phyloP scores from a whole-genome alignment of 1,284 basidiomycete species.

The Apiotrichum montevideense region DNA sequence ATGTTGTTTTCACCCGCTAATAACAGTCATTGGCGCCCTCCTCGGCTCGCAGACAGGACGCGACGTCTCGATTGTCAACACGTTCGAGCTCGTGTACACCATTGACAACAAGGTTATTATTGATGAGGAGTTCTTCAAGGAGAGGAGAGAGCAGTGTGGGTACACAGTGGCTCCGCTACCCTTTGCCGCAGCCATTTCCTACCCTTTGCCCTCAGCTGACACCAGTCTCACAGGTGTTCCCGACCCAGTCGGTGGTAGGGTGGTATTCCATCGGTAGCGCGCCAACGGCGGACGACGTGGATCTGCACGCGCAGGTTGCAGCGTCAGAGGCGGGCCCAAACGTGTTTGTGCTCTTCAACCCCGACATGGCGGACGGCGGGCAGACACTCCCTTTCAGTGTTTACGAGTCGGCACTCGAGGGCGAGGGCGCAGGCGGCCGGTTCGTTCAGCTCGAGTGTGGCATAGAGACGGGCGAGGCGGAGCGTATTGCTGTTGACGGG shows the following conservation, averaged over 20 bases:
- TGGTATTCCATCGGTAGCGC: slow-evolving; percentile 84
- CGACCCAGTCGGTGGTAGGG: slow-evolving; percentile 88
- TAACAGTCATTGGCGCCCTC: slow-evolving; percentile 77
- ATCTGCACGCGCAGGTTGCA: slow-evolving; percentile 75
- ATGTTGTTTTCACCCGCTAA: background rate
- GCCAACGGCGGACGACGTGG: slow-evolving; percentile 67
- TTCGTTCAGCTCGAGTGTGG: slow-evolving; percentile 66
- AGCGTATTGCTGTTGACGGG: slow-evolving; percentile 96
- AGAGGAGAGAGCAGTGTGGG: slow-evolving; percentile 84
- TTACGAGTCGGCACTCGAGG: slow-evolving; percentile 78
- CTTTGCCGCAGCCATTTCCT: too few species aligned
- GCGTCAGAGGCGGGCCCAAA: slow-evolving; percentile 44
- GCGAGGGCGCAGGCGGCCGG: slow-evolving; percentile 13
- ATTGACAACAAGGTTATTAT: slow-evolving; percentile 40
- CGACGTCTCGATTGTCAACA: slow-evolving; percentile 92
- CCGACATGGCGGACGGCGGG: slow-evolving; percentile 21
- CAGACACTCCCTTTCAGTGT: slow-evolving; percentile 66
- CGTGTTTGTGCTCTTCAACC: slow-evolving; percentile 51
- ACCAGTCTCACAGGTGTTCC: slow-evolving; percentile 94
- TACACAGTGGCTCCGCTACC: slow-evolving; percentile 1
- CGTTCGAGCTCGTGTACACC: slow-evolving; percentile 71
- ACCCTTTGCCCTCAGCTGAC: background rate
- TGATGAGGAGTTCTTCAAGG: slow-evolving; percentile 73
- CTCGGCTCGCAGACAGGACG: slow-evolving; percentile 91
- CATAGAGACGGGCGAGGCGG: slow-evolving; percentile 97